These are phyloP conservation scores for Leptographium radiaticola DNA, from an alignment of 2,329 filamentous ascomycete species.

Conservation along the genomic window DNA sequence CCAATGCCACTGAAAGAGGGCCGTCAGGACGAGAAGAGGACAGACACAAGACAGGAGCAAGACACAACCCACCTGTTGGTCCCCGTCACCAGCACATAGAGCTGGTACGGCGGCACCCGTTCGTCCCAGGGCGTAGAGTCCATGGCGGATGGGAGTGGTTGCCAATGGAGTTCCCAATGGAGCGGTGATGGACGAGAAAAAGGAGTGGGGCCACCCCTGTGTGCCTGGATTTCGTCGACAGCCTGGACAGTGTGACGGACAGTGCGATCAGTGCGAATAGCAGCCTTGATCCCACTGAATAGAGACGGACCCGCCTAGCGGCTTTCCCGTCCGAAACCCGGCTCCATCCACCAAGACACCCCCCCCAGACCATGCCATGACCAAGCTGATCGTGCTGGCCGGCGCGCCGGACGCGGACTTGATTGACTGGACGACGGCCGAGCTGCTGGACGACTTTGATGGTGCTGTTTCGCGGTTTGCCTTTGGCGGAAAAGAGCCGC, in stretches of 20 bases:
- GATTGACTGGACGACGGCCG: constrained; percentile 39
- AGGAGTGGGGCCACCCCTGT: neutral
- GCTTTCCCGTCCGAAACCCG: too few relatives aligned
- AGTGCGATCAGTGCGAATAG: too few relatives aligned
- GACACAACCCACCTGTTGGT: constrained; percentile 57
- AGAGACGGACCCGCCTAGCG: too few relatives aligned
- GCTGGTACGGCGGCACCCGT: constrained; percentile 26
- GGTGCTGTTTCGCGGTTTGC: constrained; percentile 21
- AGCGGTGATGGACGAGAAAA: neutral
- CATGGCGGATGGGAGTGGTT: neutral
- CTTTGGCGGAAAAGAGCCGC: neutral
- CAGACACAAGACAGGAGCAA: neutral
- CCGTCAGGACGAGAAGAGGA: too few relatives aligned
- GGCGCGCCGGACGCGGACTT: constrained; percentile 45
- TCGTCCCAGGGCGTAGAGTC: constrained; percentile 21
- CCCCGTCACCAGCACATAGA: constrained; percentile 65
- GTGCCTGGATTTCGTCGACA: too few relatives aligned
- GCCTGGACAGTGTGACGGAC: too few relatives aligned
- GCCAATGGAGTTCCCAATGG: too few relatives aligned
- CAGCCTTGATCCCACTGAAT: too few relatives aligned
- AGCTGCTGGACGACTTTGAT: constrained; percentile 35
- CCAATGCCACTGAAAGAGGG: constrained; percentile 59
- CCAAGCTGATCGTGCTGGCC: constrained; percentile 19
- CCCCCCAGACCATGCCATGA: constrained; percentile 6
- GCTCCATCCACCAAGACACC: too few relatives aligned